Evolutionary conservation across 306 rosid genomes (phyloP).

Genomic region (Castanea crenata): DNA sequence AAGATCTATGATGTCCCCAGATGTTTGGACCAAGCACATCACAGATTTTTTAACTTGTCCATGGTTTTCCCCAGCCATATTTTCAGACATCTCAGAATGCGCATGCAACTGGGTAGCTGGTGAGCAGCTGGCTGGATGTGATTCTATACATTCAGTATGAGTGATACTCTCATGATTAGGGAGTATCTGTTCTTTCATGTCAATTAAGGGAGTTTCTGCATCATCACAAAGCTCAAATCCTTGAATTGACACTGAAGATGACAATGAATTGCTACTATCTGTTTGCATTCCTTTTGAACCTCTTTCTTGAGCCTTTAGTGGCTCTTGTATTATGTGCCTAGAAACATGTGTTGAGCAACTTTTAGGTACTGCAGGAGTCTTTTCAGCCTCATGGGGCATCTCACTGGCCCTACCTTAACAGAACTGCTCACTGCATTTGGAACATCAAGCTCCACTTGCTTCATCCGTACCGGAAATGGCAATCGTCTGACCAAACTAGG

Average conservation of each 20-base stretch:
- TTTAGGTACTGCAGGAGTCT: constrained; percentile 38
- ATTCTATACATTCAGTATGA: constrained; percentile 36
- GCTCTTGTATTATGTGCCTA: constrained; percentile 42
- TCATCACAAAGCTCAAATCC: constrained; percentile 77
- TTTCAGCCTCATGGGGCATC: constrained; percentile 44
- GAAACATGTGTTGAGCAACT: constrained; percentile 40
- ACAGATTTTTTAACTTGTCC: constrained; percentile 31
- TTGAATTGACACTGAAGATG: constrained; percentile 84
- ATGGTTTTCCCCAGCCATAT: constrained; percentile 23
- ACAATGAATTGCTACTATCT: constrained; percentile 68
- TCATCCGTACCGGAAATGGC: constrained; percentile 57
- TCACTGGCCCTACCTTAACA: constrained; percentile 44
- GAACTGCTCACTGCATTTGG: constrained; percentile 41
- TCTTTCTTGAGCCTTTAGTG: constrained; percentile 46
- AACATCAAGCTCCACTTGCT: constrained; percentile 60
- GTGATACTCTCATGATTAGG: constrained; percentile 35
- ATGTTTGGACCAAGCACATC: constrained; percentile 27
- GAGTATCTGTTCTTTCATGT: constrained; percentile 48
- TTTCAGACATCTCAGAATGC: constrained; percentile 40
- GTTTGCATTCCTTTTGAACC: constrained; percentile 67
- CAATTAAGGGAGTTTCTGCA: constrained; percentile 58
- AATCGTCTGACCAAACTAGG: constrained; percentile 62
- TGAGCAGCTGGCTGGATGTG: constrained; percentile 33
- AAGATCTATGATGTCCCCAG: constrained; percentile 36
- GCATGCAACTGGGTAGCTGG: constrained; percentile 38